Percentiles rank a stretch among this genome's conserved stretches.
phyloP scores from a whole-genome alignment of 176 grass and related monocot genomes.

The Olyra latifolia region DNA sequence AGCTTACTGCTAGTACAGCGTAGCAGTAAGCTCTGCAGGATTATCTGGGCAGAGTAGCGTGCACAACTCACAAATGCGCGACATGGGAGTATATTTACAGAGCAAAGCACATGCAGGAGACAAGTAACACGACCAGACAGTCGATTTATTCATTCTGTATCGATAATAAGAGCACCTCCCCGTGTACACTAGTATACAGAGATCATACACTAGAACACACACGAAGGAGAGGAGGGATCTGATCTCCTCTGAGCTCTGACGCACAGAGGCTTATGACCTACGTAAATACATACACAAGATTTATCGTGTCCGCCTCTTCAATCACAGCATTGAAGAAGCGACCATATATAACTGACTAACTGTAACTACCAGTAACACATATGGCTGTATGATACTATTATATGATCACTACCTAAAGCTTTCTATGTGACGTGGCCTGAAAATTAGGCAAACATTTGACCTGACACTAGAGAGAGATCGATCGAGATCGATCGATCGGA shows the following conservation, averaged over 20 bases:
- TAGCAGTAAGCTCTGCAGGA: no score
- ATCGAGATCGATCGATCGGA: no score
- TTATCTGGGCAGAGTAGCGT: not conserved
- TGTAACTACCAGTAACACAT: constrained; percentile 1
- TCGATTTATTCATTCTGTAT: not conserved
- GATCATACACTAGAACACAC: constrained; percentile 1
- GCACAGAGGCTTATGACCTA: not conserved
- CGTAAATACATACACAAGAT: constrained; percentile 15
- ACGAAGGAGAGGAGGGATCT: not conserved
- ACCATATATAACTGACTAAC: constrained; percentile 30
- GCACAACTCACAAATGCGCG: not conserved
- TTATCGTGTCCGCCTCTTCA: constrained; percentile 58
- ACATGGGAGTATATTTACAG: no score
- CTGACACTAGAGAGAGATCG: not conserved
- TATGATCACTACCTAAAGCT: constrained; percentile 23
- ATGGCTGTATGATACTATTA: not conserved
- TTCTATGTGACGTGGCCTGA: constrained; percentile 31
- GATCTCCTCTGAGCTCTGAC: constrained; percentile 3
- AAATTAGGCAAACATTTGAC: constrained; percentile 12
- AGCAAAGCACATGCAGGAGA: not conserved
- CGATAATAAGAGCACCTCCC: not conserved
- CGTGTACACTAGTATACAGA: constrained; percentile 26
- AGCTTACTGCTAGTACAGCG: no score
- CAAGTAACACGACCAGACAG: not conserved
- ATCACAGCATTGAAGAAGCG: constrained; percentile 73